Evolutionary conservation across 306 rosid species (phyloP).

Genomic region (Carpinus fangiana): DNA sequence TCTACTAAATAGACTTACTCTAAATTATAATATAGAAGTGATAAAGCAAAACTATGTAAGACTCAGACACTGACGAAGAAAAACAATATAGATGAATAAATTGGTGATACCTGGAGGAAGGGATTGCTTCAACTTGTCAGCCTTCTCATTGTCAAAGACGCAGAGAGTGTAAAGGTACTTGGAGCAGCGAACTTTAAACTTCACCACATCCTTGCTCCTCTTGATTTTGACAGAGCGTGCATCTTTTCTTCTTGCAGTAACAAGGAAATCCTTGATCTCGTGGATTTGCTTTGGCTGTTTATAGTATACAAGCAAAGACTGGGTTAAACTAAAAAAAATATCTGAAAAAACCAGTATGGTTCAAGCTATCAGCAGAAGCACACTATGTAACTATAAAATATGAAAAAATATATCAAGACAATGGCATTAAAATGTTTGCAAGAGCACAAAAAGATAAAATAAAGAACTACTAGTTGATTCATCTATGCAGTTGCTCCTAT

Average conservation of each 20-base stretch:
- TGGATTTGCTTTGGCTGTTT: conserved; percentile 86
- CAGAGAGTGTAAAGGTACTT: conserved; percentile 89
- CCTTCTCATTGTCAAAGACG: conserved; percentile 77
- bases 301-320: background rate
- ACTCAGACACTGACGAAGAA: background rate
- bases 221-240: conserved; percentile 82
- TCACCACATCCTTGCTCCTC: conserved; percentile 77
- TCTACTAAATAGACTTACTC: no score
- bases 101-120: conserved; percentile 72
- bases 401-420: background rate
- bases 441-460: background rate
- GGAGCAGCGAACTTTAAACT: conserved; percentile 90
- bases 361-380: background rate
- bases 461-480: background rate
- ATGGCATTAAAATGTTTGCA: background rate
- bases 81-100: background rate
- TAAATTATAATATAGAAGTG: background rate
- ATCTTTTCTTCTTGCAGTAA: conserved; percentile 86
- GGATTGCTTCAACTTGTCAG: conserved; percentile 89
- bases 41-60: no score
- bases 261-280: conserved; percentile 92
- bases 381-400: background rate
- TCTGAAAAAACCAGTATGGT: background rate
- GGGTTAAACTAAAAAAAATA: background rate
- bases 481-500: background rate